Percentiles rank a stretch among this genome's conserved stretches.
Conservation (phyloP, 108 stramenopile genomes). For the Cyclotella distinguenda region DNA sequence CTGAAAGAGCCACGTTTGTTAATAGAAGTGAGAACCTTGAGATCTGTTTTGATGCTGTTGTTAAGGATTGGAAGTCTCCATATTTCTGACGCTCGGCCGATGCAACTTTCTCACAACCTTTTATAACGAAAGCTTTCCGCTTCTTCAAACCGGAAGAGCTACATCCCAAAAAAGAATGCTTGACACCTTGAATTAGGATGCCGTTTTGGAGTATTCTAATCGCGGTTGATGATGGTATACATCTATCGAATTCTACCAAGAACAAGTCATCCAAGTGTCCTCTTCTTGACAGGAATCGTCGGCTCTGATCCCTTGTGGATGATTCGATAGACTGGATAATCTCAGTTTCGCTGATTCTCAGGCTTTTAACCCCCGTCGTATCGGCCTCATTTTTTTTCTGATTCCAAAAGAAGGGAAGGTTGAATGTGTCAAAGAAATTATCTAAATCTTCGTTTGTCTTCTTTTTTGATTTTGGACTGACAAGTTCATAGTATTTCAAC, state of each 20-base stretch:
- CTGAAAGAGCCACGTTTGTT: background rate
- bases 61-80: background rate
- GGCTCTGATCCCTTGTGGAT: background rate
- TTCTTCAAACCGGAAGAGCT: slow-evolving; percentile 3
- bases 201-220: background rate
- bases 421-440: slow-evolving; percentile 4
- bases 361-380: background rate
- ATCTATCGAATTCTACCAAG: background rate
- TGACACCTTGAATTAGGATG: background rate
- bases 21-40: background rate
- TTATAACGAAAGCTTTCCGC: background rate
- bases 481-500: background rate
- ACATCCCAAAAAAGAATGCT: slow-evolving; percentile 1
- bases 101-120: background rate
- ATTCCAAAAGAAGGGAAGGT: background rate
- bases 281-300: background rate
- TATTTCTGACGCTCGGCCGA: background rate
- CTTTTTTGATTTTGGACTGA: background rate
- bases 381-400: background rate
- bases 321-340: background rate
- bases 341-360: background rate
- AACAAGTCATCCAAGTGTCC: background rate
- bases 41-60: background rate
- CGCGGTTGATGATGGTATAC: background rate
- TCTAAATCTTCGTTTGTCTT: background rate